A percentile compares a stretch with the other conserved stretches of the same genome.
These are phyloP conservation scores for Globisporangium apiculatum DNA, from an alignment of 352 stramenopile genomes.

Conservation along the genomic window DNA sequence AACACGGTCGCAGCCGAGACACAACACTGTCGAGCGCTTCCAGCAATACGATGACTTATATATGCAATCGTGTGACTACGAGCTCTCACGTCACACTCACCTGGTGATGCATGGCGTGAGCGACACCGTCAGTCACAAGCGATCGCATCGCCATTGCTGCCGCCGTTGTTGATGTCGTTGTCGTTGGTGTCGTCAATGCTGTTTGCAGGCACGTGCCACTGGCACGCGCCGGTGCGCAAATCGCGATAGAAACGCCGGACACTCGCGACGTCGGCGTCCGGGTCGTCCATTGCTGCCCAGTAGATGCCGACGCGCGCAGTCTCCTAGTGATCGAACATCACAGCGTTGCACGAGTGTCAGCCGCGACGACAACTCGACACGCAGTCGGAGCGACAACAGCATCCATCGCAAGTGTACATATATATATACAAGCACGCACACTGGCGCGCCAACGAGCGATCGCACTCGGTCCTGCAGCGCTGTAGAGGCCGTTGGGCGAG, in stretches of 20 bases:
- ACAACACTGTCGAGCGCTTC: too few relatives aligned
- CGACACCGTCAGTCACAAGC: too few relatives aligned
- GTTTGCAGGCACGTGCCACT: slow-evolving; percentile 18
- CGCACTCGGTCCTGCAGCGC: slow-evolving; percentile 36
- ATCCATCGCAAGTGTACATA: slow-evolving; percentile 2
- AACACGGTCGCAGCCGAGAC: too few relatives aligned
- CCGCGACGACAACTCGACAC: too few relatives aligned
- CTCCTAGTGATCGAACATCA: too few relatives aligned
- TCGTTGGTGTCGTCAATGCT: background rate
- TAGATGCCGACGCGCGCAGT: slow-evolving; percentile 3
- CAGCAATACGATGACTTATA: too few relatives aligned
- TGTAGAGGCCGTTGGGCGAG: slow-evolving; percentile 41
- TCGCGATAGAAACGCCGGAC: slow-evolving; percentile 42
- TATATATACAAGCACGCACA: slow-evolving; percentile 12
- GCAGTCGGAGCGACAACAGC: too few relatives aligned
- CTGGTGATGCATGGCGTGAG: too few relatives aligned
- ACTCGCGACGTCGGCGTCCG: slow-evolving; percentile 12
- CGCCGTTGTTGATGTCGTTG: background rate
- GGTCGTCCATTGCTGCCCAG: slow-evolving; percentile 50
- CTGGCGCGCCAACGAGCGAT: slow-evolving; percentile 30
- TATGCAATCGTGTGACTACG: too few relatives aligned
- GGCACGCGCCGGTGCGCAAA: slow-evolving; percentile 24
- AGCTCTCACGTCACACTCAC: too few relatives aligned
- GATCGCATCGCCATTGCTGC: background rate
- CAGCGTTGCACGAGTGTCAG: too few relatives aligned